Evolutionary conservation across 2,329 filamentous ascomycete species (phyloP).

Genomic region (Hymenoscyphus albidus): DNA sequence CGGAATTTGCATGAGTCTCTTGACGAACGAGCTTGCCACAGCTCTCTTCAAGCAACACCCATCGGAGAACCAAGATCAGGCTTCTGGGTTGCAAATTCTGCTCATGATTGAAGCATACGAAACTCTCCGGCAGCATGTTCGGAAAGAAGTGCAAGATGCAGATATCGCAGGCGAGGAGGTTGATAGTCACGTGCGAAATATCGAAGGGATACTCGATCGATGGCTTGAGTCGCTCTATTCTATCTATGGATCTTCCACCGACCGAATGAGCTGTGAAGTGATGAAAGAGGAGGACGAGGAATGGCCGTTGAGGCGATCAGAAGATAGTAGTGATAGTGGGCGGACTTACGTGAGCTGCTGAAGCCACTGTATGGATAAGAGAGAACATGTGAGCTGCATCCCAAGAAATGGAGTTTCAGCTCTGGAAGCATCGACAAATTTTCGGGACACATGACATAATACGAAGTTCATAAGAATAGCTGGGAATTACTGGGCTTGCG

Average conservation of each 20-base stretch:
- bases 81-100: conserved; percentile 30
- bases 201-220: conserved; percentile 27
- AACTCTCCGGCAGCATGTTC: conserved; percentile 24
- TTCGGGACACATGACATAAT: neutral
- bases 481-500: neutral
- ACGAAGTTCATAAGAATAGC: neutral
- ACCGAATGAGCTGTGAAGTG: conserved; percentile 7
- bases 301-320: conserved; percentile 23
- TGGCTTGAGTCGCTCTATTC: conserved; percentile 32
- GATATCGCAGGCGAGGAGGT: conserved; percentile 12
- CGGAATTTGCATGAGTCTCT: conserved; percentile 30
- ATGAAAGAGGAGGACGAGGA: conserved; percentile 11
- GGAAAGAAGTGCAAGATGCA: conserved; percentile 18
- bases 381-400: neutral
- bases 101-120: conserved; percentile 35
- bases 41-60: conserved; percentile 23
- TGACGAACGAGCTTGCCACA: conserved; percentile 28
- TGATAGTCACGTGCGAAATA: conserved; percentile 19
- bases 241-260: conserved; percentile 27
- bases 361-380: neutral
- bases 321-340: conserved; percentile 6
- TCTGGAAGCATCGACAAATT: neutral
- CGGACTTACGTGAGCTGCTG: conserved; percentile 2
- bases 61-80: conserved; percentile 16
- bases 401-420: conserved; percentile 1